These are phyloP conservation scores for Melampsora americana DNA, from an alignment of 1,284 basidiomycete genomes.

Conservation along the genomic window DNA sequence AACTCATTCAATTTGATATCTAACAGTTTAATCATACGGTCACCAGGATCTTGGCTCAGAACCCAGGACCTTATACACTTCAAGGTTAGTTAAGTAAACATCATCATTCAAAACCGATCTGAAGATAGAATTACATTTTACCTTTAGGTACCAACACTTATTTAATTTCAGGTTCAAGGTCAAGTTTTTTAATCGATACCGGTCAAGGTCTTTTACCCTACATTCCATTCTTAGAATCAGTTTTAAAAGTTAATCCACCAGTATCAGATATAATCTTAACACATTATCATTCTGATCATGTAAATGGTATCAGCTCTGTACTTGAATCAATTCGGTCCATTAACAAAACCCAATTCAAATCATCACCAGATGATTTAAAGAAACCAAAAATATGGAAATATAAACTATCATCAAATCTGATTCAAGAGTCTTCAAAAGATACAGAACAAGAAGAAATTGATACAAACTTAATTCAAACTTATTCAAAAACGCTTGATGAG, in stretches of 20 bases:
- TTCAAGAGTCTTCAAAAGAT: background rate
- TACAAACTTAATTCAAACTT: no score
- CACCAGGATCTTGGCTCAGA: conserved; percentile 63
- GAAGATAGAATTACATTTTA: background rate
- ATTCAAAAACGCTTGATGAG: no score
- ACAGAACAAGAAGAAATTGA: background rate
- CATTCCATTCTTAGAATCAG: conserved; percentile 65
- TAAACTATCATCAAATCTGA: conserved; percentile 55
- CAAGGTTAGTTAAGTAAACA: conserved; percentile 62
- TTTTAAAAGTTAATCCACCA: conserved; percentile 57
- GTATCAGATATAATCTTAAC: conserved; percentile 83
- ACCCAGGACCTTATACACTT: conserved; percentile 84
- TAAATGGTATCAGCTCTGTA: conserved; percentile 70
- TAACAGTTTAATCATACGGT: conserved; percentile 46
- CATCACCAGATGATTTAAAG: background rate
- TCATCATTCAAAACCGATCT: background rate
- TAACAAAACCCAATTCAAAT: conserved; percentile 49
- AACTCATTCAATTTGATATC: no score
- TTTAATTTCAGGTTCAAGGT: conserved; percentile 68
- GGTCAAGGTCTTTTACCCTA: conserved; percentile 75
- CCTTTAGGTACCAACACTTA: conserved; percentile 86
- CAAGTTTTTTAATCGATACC: conserved; percentile 79
- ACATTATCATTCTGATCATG: conserved; percentile 86
- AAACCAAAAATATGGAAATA: conserved; percentile 55
- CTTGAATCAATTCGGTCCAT: conserved; percentile 62